Evolutionary conservation across 2,329 filamentous ascomycete genomes (phyloP).

Genomic region (Aspergillus clavatus): DNA sequence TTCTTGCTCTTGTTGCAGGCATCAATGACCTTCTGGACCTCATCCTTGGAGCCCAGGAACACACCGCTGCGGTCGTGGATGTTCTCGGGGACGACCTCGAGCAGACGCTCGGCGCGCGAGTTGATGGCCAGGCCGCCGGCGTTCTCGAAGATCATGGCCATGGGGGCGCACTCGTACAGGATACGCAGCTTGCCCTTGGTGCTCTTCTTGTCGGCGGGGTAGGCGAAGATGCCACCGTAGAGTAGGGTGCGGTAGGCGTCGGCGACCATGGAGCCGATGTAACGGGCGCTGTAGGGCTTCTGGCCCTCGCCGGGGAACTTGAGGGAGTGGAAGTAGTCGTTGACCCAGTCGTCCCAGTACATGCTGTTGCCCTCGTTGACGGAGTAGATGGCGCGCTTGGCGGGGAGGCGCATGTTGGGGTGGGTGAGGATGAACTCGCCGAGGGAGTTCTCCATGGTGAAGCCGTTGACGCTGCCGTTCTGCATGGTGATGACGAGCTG

Average conservation of each 20-base stretch:
- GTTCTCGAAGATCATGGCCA: slow-evolving; percentile 99
- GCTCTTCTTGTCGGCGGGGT: slow-evolving; percentile 96
- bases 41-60: slow-evolving; percentile 90
- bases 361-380: slow-evolving; percentile 98
- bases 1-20: slow-evolving; percentile 58
- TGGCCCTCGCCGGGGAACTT: slow-evolving; percentile 67
- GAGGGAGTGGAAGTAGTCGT: slow-evolving; percentile 81
- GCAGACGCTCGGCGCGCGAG: slow-evolving; percentile 84
- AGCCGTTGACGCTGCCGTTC: slow-evolving; percentile 87
- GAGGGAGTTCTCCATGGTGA: slow-evolving; percentile 92
- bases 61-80: slow-evolving; percentile 96
- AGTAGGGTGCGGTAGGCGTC: slow-evolving; percentile 93
- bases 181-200: slow-evolving; percentile 98
- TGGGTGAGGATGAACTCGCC: slow-evolving; percentile 99
- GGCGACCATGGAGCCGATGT: slow-evolving; percentile 97
- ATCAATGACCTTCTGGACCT: slow-evolving; percentile 91
- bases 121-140: slow-evolving; percentile 90
- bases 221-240: slow-evolving; percentile 96
- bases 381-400: slow-evolving; percentile 81
- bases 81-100: slow-evolving; percentile 80
- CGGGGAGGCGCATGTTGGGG: slow-evolving; percentile 85
- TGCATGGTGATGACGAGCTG: slow-evolving; percentile 98
- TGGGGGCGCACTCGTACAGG: slow-evolving; percentile 95
- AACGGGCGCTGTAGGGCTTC: slow-evolving; percentile 91
- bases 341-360: slow-evolving; percentile 89